phyloP scores from a whole-genome alignment of 73 alveolate species.

The Strombidium stylifer region DNA sequence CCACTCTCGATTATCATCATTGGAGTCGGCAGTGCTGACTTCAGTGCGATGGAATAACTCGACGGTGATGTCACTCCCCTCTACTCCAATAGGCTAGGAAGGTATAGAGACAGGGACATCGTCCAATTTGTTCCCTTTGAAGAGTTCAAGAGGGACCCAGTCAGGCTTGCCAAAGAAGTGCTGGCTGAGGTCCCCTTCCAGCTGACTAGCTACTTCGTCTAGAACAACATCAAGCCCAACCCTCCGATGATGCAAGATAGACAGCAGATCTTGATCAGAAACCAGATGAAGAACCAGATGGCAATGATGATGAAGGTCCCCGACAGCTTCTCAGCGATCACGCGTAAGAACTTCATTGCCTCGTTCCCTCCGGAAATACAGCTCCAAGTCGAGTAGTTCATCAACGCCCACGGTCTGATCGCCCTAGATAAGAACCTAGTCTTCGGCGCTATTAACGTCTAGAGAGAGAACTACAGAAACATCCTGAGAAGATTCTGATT shows the following conservation, averaged over 20 bases:
- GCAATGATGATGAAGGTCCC: too few relatives aligned
- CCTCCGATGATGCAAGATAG: conserved; percentile 26
- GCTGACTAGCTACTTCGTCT: conserved; percentile 70
- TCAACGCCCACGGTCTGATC: too few relatives aligned
- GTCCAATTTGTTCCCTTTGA: conserved; percentile 84
- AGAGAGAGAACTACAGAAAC: too few relatives aligned
- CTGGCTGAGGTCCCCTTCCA: conserved; percentile 89
- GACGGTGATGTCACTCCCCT: conserved; percentile 92
- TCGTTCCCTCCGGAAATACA: too few relatives aligned
- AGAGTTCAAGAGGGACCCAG: conserved; percentile 72
- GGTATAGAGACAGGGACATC: conserved; percentile 67
- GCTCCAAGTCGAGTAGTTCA: too few relatives aligned
- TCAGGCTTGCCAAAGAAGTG: conserved; percentile 80
- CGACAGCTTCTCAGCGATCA: too few relatives aligned
- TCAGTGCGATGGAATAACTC: conserved; percentile 77
- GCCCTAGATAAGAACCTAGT: too few relatives aligned
- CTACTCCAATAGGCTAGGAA: conserved; percentile 51
- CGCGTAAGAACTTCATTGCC: too few relatives aligned
- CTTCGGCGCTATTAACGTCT: too few relatives aligned
- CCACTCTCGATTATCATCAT: conserved; percentile 93
- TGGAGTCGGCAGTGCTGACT: conserved; percentile 96
- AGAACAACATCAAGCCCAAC: conserved; percentile 62
- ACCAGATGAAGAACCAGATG: too few relatives aligned
- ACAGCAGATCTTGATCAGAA: too few relatives aligned
- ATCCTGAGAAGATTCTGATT: too few relatives aligned